Conservation (phyloP, 2,329 filamentous ascomycete genomes). For the Sarocladiaceae sp. region DNA sequence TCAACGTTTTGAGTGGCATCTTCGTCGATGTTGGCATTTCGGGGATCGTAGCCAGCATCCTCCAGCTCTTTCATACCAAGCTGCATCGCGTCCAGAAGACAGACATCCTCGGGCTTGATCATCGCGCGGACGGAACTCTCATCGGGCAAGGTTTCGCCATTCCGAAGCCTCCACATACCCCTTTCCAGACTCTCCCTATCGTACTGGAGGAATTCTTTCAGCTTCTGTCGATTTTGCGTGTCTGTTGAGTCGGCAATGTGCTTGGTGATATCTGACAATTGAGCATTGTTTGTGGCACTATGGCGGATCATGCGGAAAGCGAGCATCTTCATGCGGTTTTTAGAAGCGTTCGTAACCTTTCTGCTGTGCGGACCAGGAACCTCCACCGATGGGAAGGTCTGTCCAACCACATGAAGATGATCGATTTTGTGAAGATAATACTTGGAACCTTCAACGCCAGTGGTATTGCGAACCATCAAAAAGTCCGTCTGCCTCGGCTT, state of each 20-base stretch:
- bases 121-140: slow-evolving; percentile 74
- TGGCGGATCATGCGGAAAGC: slow-evolving; percentile 82
- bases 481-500: slow-evolving; percentile 74
- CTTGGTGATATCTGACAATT: slow-evolving; percentile 78
- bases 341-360: slow-evolving; percentile 93
- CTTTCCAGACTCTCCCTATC: slow-evolving; percentile 68
- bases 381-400: slow-evolving; percentile 86
- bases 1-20: slow-evolving; percentile 53
- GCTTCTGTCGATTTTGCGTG: slow-evolving; percentile 91
- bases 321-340: slow-evolving; percentile 94
- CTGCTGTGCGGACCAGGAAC: slow-evolving; percentile 90
- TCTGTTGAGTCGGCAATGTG: slow-evolving; percentile 92
- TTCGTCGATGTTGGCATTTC: slow-evolving; percentile 55
- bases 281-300: slow-evolving; percentile 61
- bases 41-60: slow-evolving; percentile 78
- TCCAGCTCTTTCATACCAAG: slow-evolving; percentile 85
- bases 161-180: slow-evolving; percentile 71
- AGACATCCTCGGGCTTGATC: slow-evolving; percentile 95
- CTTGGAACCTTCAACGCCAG: slow-evolving; percentile 66
- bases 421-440: slow-evolving; percentile 89
- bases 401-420: slow-evolving; percentile 83
- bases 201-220: slow-evolving; percentile 93
- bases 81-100: slow-evolving; percentile 92
- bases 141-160: slow-evolving; percentile 70
- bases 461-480: slow-evolving; percentile 75